These are phyloP conservation scores for Moricandia arvensis DNA, from an alignment of 345 rosid genomes.

Conservation along the genomic window DNA sequence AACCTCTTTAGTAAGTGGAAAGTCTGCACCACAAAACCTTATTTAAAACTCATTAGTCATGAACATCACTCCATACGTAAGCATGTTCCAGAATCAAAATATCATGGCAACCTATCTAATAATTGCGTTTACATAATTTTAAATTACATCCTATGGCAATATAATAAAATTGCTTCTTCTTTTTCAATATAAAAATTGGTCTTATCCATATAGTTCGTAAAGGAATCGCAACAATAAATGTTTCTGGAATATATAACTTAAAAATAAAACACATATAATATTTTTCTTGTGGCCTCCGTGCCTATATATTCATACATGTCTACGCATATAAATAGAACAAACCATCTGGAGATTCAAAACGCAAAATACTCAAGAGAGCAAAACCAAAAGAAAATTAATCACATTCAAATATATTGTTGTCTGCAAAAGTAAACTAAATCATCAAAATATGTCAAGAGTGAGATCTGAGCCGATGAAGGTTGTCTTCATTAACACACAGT, in stretches of 20 bases:
- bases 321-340: slow-evolving; percentile 27
- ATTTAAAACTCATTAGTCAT: slow-evolving; percentile 2
- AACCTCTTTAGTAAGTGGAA: slow-evolving; percentile 16
- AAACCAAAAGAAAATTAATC: not conserved
- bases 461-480: slow-evolving; percentile 48
- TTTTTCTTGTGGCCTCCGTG: not conserved
- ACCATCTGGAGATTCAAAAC: slow-evolving; percentile 15
- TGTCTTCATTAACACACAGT: slow-evolving; percentile 52
- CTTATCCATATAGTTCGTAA: slow-evolving; percentile 12
- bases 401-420: not conserved
- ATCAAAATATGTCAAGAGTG: slow-evolving; percentile 25
- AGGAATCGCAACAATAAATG: slow-evolving; percentile 19
- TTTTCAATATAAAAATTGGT: too few relatives aligned
- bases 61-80: slow-evolving; percentile 36
- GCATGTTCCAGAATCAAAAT: slow-evolving; percentile 25
- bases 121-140: not conserved
- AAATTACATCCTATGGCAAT: too few relatives aligned
- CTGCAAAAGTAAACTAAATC: not conserved
- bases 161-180: too few relatives aligned
- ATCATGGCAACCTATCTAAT: not conserved
- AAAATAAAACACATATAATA: not conserved
- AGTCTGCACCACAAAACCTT: not conserved
- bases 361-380: slow-evolving; percentile 6
- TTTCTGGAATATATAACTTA: not conserved
- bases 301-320: too few relatives aligned